These are phyloP conservation scores for Wickerhamiella sorbophila DNA, from an alignment of 805 yeast genomes.

Conservation along the genomic window DNA sequence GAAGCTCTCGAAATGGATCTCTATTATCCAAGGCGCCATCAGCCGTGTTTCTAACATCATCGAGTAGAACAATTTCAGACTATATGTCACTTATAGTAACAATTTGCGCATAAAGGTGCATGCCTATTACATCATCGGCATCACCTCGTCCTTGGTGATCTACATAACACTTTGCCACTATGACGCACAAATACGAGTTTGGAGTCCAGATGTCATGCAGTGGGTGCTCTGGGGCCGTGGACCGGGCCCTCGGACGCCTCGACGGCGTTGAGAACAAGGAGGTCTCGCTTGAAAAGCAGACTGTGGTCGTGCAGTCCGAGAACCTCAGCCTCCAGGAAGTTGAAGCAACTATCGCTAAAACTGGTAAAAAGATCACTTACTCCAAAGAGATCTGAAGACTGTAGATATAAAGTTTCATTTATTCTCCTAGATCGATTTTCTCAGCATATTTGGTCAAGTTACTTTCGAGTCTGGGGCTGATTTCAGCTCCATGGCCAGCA, in stretches of 20 bases:
- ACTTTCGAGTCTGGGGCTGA: conserved; percentile 46
- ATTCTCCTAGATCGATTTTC: conserved; percentile 33
- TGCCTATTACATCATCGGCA: too few relatives aligned
- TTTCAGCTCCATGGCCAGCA: conserved; percentile 58
- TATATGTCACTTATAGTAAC: not conserved
- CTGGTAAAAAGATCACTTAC: conserved; percentile 69
- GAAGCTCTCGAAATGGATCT: conserved; percentile 29
- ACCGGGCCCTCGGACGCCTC: conserved; percentile 53
- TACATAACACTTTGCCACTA: too few relatives aligned
- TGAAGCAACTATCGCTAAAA: conserved; percentile 66
- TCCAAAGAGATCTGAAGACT: conserved; percentile 37
- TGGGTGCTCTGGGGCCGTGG: conserved; percentile 75
- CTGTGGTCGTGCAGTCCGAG: conserved; percentile 54
- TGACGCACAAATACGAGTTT: conserved; percentile 14
- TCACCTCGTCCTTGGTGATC: too few relatives aligned
- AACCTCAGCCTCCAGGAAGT: conserved; percentile 59
- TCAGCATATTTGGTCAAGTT: conserved; percentile 48
- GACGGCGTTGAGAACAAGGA: conserved; percentile 63
- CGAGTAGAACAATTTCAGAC: not conserved
- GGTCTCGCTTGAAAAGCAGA: conserved; percentile 65
- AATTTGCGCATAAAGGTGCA: too few relatives aligned
- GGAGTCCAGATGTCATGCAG: conserved; percentile 21
- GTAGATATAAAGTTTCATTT: too few relatives aligned
- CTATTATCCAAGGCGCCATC: conserved; percentile 20
- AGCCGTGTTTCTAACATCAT: conserved; percentile 6